Percentiles rank a stretch among this genome's conserved stretches.
Conservation (phyloP, 2,329 filamentous ascomycete species). For the Drechslera avenae region DNA sequence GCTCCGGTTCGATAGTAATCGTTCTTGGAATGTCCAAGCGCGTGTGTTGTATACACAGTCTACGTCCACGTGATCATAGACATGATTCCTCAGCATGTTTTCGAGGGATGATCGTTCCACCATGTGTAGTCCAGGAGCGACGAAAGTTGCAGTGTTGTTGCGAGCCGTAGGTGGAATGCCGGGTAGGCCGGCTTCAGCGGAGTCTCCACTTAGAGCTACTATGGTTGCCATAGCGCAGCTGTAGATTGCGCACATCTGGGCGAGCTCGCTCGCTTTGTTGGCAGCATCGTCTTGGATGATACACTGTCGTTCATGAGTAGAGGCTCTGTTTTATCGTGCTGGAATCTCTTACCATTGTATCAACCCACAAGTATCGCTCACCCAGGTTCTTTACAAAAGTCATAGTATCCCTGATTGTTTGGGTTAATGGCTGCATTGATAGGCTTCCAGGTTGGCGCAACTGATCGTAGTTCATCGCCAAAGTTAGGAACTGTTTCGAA, state of each 20-base stretch:
- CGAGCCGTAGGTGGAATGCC: slow-evolving; percentile 4
- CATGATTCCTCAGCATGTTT: neutral
- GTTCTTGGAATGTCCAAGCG: slow-evolving; percentile 21
- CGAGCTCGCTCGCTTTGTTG: slow-evolving; percentile 3
- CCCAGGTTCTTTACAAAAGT: slow-evolving; percentile 2
- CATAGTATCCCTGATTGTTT: slow-evolving; percentile 9
- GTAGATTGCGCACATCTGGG: slow-evolving; percentile 10
- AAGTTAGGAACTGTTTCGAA: slow-evolving; percentile 9
- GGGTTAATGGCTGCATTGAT: slow-evolving; percentile 3
- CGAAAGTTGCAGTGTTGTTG: neutral
- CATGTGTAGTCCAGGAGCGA: slow-evolving; percentile 7
- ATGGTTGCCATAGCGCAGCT: slow-evolving; percentile 7
- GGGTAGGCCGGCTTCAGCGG: slow-evolving; percentile 3
- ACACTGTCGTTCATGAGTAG: neutral
- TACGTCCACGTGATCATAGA: slow-evolving; percentile 1
- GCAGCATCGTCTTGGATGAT: slow-evolving; percentile 9
- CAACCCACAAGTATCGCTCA: slow-evolving; percentile 12
- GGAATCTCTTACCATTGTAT: slow-evolving; percentile 4
- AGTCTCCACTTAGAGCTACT: slow-evolving; percentile 2
- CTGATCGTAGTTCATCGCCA: neutral
- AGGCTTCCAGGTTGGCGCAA: neutral
- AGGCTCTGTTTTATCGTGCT: neutral
- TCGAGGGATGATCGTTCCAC: slow-evolving; percentile 6
- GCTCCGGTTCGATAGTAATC: slow-evolving; percentile 7
- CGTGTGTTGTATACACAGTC: slow-evolving; percentile 8